Conservation (phyloP, 1,139 yeast genomes). For the Candida frijolesensis region DNA sequence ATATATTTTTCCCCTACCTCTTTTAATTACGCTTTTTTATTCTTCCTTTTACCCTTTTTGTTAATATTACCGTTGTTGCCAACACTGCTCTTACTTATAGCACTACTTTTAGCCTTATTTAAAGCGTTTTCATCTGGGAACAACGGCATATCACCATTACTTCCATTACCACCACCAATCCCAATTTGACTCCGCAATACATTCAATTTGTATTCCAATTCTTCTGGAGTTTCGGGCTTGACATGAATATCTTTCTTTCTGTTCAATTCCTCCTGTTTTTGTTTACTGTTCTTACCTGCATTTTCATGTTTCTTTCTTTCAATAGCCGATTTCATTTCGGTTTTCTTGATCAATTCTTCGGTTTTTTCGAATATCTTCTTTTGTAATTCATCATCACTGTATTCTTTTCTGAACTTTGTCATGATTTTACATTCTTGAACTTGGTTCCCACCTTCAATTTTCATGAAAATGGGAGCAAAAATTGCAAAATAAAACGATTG, state of each 20-base stretch:
- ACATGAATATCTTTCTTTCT: conserved; percentile 30
- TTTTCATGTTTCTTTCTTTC: conserved; percentile 49
- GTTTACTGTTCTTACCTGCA: conserved; percentile 21
- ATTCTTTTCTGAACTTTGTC: conserved; percentile 63
- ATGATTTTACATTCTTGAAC: conserved; percentile 72
- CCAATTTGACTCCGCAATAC: conserved; percentile 27
- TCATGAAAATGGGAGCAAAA: conserved; percentile 67
- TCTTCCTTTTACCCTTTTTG: conserved; percentile 1
- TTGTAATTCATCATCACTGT: conserved; percentile 63
- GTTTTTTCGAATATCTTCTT: conserved; percentile 64
- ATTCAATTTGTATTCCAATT: conserved; percentile 36
- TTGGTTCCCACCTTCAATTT: conserved; percentile 64
- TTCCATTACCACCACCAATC: conserved; percentile 20
- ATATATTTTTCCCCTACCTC: neutral
- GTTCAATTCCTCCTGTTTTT: conserved; percentile 22
- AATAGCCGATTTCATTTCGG: conserved; percentile 74
- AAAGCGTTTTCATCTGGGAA: conserved; percentile 24
- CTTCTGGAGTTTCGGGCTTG: conserved; percentile 37
- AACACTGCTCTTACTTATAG: neutral
- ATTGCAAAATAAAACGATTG: conserved; percentile 74
- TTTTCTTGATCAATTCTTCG: conserved; percentile 50
- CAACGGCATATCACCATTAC: conserved; percentile 25
- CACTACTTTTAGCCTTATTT: conserved; percentile 4
- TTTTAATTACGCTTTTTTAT: conserved; percentile 1
- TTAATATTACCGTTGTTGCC: neutral